phyloP scores from a whole-genome alignment of 768 basidiomycete species.

The Clathrus columnatus region DNA sequence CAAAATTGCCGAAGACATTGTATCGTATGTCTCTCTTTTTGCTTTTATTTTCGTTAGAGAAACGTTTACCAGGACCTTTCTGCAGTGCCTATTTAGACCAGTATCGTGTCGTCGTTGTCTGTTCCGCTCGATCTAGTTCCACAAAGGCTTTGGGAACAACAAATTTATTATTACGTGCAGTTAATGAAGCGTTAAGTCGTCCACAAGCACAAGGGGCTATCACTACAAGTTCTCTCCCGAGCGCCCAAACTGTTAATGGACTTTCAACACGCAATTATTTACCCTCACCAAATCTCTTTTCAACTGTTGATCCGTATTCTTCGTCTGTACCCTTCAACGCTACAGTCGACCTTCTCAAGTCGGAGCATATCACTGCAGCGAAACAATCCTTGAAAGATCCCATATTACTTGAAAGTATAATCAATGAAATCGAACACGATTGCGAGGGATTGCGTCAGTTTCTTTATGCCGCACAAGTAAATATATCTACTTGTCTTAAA shows the following conservation, averaged over 20 bases:
- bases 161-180: constrained; percentile 82
- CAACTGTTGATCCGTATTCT: constrained; percentile 18
- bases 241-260: constrained; percentile 1
- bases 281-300: constrained; percentile 21
- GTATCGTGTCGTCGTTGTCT: constrained; percentile 86
- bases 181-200: constrained; percentile 59
- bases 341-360: constrained; percentile 79
- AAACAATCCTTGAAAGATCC: constrained; percentile 45
- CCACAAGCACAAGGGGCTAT: constrained; percentile 12
- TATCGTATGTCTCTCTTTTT: constrained; percentile 59
- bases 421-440: constrained; percentile 79
- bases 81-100: constrained; percentile 60
- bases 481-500: constrained; percentile 15
- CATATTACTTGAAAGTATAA: constrained; percentile 61
- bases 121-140: constrained; percentile 91
- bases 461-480: constrained; percentile 81
- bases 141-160: constrained; percentile 95
- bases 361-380: constrained; percentile 81
- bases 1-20: constrained; percentile 76
- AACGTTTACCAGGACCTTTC: not conserved
- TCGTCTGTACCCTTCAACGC: constrained; percentile 43
- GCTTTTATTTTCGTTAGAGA: not conserved
- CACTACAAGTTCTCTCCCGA: constrained; percentile 9
- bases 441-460: constrained; percentile 84
- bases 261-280: constrained; percentile 26